Base-by-base conservation (phyloP, 306 rosid species). In the Gynostemma pentaphyllum region DNA sequence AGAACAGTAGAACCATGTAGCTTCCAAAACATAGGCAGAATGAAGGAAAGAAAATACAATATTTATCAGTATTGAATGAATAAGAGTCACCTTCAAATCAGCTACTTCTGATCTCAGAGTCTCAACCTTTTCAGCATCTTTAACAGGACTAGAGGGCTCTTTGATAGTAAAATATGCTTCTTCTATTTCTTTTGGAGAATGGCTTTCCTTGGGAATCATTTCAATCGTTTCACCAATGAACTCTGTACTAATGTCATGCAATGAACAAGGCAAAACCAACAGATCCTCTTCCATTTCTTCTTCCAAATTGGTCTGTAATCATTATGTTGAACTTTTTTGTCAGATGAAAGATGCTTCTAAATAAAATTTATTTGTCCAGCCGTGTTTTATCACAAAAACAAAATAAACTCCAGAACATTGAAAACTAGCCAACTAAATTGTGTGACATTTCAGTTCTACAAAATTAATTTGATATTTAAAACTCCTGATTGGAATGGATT, bases 11-110 rank as follows among this genome's bases (percentile, higher is more conserved):
- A 42, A 42, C 47, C 4, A 12, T 41, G n/a, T 15, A 66, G 15
- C 30, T 24, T 26, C 18, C 5, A 12, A 54, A 54, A 54, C 28
- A 53, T 14, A 26, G 36, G 42, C 36, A 9, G 13, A 16, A 52
- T 15, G 42, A 40, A 68, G 8, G 52, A 30, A 36, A 68, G 42
- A 67, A n/a, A 16, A 24, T 9, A 39, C 9, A 39, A 49, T 40
- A 67, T 45, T 27, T 51, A 10, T 67, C 37, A 51, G 6, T 8
- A 9, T 65, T 32, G 56, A 3, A 7, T 53, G 61, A 70, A 36
- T 71, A 34, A 66, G 64, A 41, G 42, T 62, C 69, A 85, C 97
- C 92, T 85, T 83, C 72, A 91, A 81, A 69, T 28, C 74, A 72
- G 70, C 53, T 21, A 82, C 68, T 67, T 80, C 95, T 27, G 73